Base-by-base conservation (phyloP, 352 stramenopile species). In the Globisporangium echinulatum region DNA sequence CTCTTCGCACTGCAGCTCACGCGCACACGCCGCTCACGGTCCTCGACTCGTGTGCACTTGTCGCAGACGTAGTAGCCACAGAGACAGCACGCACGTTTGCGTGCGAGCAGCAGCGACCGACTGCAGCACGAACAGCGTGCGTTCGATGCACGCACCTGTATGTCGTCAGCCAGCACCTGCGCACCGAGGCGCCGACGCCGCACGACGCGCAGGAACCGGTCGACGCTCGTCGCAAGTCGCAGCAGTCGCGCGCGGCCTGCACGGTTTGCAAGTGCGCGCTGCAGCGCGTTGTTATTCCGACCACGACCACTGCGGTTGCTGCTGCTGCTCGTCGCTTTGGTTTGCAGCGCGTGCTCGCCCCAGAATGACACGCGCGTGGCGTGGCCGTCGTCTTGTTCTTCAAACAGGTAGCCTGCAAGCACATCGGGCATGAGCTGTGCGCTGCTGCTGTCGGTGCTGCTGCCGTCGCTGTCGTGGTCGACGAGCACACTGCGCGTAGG, bases 311-410 rank as follows among this genome's bases (percentile, higher is more conserved):
- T 40, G 49, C 19, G 39, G 49, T 11, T 40, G 49, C 19, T 53
- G 49, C 33, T 40, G 49, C 19, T 53, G 49, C 49, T 52, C 11
- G 33, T 33, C 57, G 40, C 42, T 47, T 25, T 52, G 39, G 40
- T 44, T 13, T 57, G 39, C 38, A 51, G 48, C 19, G 48, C 47
- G 48, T 74, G 58, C 40, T 82, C 71, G 2, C 70, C 75, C 17
- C 74, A 71, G 60, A 79, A 82, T 42, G 73, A 40, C 17, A 85
- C 64, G 36, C 71, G 70, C 42, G 73, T 82, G 17, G 58, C 60
- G 7, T 56, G 54, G 5, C 71, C 64, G 25, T 52, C 69, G 5
- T 61, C 54, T 25, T 70, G 71, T 64, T 81, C 68, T 54, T 79
- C 68, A 42, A 82, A 80, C 11, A 63, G 66, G 19, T 76, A 85